Percentiles rank a stretch among this genome's conserved stretches.
phyloP scores from a whole-genome alignment of 169 alveolate species.

The Besnoitia besnoiti region DNA sequence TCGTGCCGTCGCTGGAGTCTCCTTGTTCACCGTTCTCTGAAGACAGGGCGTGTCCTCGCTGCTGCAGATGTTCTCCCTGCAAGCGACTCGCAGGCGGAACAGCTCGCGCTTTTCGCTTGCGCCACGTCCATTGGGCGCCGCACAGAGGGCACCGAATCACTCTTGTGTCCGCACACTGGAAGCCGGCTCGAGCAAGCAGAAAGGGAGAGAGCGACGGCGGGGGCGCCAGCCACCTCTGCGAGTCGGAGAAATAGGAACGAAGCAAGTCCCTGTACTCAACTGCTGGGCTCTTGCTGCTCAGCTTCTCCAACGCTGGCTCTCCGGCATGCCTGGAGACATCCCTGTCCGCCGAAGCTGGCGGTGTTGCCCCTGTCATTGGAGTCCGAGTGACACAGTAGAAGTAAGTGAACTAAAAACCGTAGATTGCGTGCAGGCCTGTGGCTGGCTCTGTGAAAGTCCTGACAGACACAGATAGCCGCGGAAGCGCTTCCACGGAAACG shows the following conservation, averaged over 20 bases:
- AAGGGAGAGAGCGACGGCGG: constrained; percentile 26
- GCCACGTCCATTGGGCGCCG: constrained; percentile 18
- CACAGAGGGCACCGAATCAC: constrained; percentile 25
- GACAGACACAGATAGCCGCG: no score
- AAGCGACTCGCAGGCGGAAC: not conserved
- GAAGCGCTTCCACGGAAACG: no score
- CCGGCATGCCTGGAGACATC: not conserved
- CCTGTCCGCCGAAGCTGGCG: not conserved
- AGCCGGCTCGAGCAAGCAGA: constrained; percentile 40
- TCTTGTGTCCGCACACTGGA: constrained; percentile 22
- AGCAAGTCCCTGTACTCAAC: not conserved
- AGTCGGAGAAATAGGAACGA: not conserved
- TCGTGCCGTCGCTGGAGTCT: not conserved
- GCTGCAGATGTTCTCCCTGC: not conserved
- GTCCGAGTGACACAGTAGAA: no score
- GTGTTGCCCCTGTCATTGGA: not conserved
- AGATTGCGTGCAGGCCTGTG: no score
- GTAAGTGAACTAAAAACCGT: no score
- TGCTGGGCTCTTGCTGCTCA: not conserved
- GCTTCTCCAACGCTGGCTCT: not conserved
- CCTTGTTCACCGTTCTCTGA: not conserved
- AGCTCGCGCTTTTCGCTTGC: not conserved
- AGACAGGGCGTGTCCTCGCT: not conserved
- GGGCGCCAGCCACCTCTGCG: not conserved
- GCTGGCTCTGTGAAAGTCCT: no score